Evolutionary conservation across 2,329 filamentous ascomycete genomes (phyloP), one percentile per base, ranked within the genome.

Genomic region (Aspergillus caelatus): DNA sequence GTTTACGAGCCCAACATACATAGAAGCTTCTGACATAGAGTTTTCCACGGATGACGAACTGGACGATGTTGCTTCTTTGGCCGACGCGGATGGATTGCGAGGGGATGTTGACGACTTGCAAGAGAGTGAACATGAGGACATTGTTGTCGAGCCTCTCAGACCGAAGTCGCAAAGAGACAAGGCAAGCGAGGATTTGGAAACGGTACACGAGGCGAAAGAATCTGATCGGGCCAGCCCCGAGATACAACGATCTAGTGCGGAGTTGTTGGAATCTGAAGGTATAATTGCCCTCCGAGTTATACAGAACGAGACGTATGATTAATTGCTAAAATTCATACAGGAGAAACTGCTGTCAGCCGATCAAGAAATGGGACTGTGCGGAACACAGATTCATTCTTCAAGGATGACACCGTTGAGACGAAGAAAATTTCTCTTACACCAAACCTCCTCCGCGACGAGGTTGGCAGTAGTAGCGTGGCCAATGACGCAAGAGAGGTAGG

Each of bases 401-500:
- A 93, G 78, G 95, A 98, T 73, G 94, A 99, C 73, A 93, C 88
- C 36, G 91, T 93, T 43, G 95, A 98, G 78, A 97, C 95, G 3
- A 93, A 96, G 78, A 98, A 98, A 81, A 98, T 99, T 69, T 96
- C 94, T 0, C 86, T 99, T 52, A 99, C 95, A 4, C 95, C 95
- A 1, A 96, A 96, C 70, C 81, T 99, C 59, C 82, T 98, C 46
- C 89, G 94, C 48, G 94, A 98, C 69, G 94, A 97, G 67, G 81
- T 82, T 12, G 77, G 67, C 64, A 71, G 63, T 54, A 70, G 62
- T 23, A 57, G 60, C n/a, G 62, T 72, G 30, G 62, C 71, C 14
- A 72, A 58, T 48, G 79, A 81, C 19, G 66, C 71, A 56, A 80
- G 75, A 75, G 80, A 81, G 69, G 79, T 80, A 72, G 62, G 66